Conservation (phyloP, 306 rosid genomes). For the Castanea sativa region DNA sequence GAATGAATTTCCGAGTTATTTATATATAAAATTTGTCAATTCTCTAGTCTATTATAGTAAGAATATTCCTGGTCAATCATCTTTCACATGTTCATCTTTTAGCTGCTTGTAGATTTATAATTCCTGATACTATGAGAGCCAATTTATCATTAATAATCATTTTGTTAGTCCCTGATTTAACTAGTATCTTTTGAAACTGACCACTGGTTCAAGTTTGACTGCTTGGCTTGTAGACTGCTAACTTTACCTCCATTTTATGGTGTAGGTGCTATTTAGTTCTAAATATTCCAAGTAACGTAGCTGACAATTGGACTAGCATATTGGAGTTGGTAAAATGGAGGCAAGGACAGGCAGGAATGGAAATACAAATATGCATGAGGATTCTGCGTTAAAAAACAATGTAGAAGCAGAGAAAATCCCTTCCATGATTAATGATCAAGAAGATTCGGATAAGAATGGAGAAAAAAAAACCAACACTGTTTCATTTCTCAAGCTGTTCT, state of each 20-base stretch:
- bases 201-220: too few relatives aligned
- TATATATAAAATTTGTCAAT: neutral
- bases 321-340: neutral
- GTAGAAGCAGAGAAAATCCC: neutral
- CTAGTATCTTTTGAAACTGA: too few relatives aligned
- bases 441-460: neutral
- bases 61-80: neutral
- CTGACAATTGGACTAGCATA: neutral
- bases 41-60: neutral
- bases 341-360: neutral
- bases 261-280: neutral
- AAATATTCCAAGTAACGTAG: neutral
- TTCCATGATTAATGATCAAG: neutral
- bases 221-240: too few relatives aligned
- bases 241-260: neutral
- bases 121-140: neutral
- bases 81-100: neutral
- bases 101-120: neutral
- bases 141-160: neutral
- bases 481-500: slow-evolving; percentile 5
- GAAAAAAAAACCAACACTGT: neutral
- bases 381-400: neutral
- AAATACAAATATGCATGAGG: neutral
- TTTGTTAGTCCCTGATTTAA: neutral
- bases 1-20: neutral